Conservation (phyloP, 2,329 filamentous ascomycete genomes). For the Escovopsis sp. region DNA sequence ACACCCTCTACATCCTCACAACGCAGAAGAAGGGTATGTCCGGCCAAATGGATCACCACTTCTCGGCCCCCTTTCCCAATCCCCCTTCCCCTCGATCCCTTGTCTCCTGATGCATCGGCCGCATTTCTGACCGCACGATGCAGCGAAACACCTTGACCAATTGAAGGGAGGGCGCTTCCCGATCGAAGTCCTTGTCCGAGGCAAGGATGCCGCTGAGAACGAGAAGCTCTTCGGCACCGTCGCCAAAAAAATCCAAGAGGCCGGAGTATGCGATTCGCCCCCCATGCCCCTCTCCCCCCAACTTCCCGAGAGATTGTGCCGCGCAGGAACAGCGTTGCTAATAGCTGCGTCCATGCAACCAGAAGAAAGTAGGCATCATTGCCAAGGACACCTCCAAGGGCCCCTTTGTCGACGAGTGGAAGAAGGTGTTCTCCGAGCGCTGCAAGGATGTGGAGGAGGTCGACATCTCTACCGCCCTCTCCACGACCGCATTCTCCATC, state of each 20-base stretch:
- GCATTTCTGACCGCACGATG: background rate
- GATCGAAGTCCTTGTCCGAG: constrained; percentile 78
- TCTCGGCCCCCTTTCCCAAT: background rate
- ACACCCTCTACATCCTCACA: constrained; percentile 81
- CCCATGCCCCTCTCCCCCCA: background rate
- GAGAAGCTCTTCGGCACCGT: constrained; percentile 79
- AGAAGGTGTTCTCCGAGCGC: constrained; percentile 60
- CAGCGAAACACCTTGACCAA: constrained; percentile 83
- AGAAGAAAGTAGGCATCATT: constrained; percentile 83
- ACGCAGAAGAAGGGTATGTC: constrained; percentile 88
- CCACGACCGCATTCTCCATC: constrained; percentile 68
- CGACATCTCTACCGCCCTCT: constrained; percentile 71
- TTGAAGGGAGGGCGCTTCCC: constrained; percentile 86
- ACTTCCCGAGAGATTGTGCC: background rate
- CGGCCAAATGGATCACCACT: constrained; percentile 15
- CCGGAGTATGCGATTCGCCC: constrained; percentile 48
- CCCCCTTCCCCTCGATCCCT: no score
- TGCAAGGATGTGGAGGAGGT: constrained; percentile 80
- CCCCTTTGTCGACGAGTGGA: constrained; percentile 94
- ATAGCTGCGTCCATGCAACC: constrained; percentile 4
- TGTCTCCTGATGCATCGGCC: no score
- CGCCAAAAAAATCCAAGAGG: constrained; percentile 69
- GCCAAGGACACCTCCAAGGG: constrained; percentile 70
- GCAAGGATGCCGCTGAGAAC: constrained; percentile 84
- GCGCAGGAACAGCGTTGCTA: constrained; percentile 4